A percentile compares a stretch with the other conserved stretches of the same genome.
Evolutionary conservation across 768 basidiomycete species (phyloP).

Genomic region (Melanogaster broomeanus): DNA sequence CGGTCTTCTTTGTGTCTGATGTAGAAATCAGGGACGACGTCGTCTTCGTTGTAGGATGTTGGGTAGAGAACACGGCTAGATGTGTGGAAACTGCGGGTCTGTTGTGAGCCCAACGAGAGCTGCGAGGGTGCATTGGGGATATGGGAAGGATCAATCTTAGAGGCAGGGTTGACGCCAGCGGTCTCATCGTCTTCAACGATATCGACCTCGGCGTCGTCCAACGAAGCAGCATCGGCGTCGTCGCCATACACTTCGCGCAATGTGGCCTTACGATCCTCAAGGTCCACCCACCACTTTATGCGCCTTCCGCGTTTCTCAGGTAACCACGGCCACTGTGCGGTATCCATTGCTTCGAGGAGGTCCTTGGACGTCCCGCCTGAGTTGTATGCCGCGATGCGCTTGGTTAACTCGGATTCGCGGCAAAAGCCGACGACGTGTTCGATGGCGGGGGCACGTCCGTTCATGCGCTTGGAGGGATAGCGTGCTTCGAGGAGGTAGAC

Average conservation of each 20-base stretch:
- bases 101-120: conserved; percentile 3
- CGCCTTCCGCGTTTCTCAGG: conserved; percentile 9
- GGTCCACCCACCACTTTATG: conserved; percentile 32
- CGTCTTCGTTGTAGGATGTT: conserved; percentile 25
- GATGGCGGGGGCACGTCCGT: conserved; percentile 31
- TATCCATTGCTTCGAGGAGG: conserved; percentile 34
- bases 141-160: background rate
- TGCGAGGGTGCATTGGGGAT: background rate
- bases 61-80: conserved; percentile 19
- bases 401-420: conserved; percentile 32
- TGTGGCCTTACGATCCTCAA: conserved; percentile 22
- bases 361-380: conserved; percentile 16
- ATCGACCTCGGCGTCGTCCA: background rate
- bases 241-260: conserved; percentile 9
- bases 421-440: conserved; percentile 38
- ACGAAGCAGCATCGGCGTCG: background rate
- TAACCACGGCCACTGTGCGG: conserved; percentile 40
- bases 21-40: conserved; percentile 29
- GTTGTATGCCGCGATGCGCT: conserved; percentile 34
- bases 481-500: conserved; percentile 41
- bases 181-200: too few species aligned
- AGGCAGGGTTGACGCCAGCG: too few species aligned
- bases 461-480: conserved; percentile 28
- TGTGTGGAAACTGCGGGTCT: conserved; percentile 25
- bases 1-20: conserved; percentile 27